Conservation (phyloP, 352 stramenopile species). For the Phytophthora macrochlamydospora region DNA sequence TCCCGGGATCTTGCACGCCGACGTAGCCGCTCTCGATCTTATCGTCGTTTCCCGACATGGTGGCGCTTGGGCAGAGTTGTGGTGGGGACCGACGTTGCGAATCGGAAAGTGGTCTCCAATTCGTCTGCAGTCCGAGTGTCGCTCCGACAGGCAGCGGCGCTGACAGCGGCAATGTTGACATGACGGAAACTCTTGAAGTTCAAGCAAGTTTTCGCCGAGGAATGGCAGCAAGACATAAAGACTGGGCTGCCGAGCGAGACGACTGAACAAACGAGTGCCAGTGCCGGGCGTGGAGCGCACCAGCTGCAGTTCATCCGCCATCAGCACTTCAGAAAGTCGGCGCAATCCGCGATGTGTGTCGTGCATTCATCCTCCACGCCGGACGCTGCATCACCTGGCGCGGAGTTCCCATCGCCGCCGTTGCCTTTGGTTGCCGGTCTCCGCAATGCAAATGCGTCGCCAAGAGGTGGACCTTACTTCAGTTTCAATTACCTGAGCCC, state of each 20-base stretch:
- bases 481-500: slow-evolving; percentile 2
- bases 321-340: slow-evolving; percentile 15
- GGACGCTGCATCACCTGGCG: not conserved
- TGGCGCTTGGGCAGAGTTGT: slow-evolving; percentile 2
- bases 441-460: not conserved
- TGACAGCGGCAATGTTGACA: slow-evolving; percentile 20
- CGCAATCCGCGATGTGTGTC: slow-evolving; percentile 4
- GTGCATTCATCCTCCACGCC: not conserved
- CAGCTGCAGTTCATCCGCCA: slow-evolving; percentile 17
- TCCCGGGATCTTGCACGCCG: slow-evolving; percentile 34
- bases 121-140: not conserved
- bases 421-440: not conserved
- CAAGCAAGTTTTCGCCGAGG: slow-evolving; percentile 31
- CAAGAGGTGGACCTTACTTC: not conserved
- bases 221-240: slow-evolving; percentile 34
- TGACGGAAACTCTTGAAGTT: slow-evolving; percentile 28
- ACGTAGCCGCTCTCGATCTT: slow-evolving; percentile 45
- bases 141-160: not conserved
- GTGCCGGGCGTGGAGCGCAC: not conserved
- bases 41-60: slow-evolving; percentile 33
- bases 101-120: slow-evolving; percentile 26
- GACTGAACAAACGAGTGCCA: slow-evolving; percentile 22
- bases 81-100: slow-evolving; percentile 20
- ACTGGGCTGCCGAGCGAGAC: not conserved
- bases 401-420: not conserved